Percentiles rank a stretch among this genome's conserved stretches.
Evolutionary conservation across 805 yeast genomes (phyloP).

Genomic region (Kodamaea nitidulidarum): DNA sequence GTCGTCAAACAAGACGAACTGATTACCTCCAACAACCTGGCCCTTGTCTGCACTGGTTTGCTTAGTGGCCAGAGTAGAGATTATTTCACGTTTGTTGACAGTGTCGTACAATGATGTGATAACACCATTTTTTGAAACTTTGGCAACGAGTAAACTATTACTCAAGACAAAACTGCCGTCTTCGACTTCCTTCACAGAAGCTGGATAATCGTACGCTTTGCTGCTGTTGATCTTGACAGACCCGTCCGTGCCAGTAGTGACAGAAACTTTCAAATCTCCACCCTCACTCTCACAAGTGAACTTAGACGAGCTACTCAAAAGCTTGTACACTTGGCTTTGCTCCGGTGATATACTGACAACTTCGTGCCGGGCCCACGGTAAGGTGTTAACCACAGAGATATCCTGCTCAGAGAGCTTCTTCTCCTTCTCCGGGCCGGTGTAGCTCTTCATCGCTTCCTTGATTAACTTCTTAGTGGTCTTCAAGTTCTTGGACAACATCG

Average conservation of each 20-base stretch:
- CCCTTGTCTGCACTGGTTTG: conserved; percentile 32
- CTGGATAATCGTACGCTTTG: conserved; percentile 37
- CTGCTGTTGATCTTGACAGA: conserved; percentile 14
- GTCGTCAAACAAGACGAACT: conserved; percentile 78
- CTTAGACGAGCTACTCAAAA: conserved; percentile 10
- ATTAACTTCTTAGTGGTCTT: conserved; percentile 51
- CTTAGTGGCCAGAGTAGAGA: conserved; percentile 53
- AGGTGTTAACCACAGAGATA: conserved; percentile 44
- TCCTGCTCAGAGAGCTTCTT: conserved; percentile 5
- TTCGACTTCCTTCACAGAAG: conserved; percentile 41
- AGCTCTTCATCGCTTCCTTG: conserved; percentile 38
- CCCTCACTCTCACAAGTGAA: conserved; percentile 13
- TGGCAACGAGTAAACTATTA: conserved; percentile 60
- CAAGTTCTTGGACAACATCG: conserved; percentile 62
- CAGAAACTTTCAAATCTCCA: conserved; percentile 18
- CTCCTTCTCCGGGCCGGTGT: not conserved
- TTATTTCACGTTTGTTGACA: conserved; percentile 53
- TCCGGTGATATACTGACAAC: conserved; percentile 37
- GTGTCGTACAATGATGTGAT: conserved; percentile 63
- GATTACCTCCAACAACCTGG: conserved; percentile 61
- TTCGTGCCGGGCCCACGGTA: conserved; percentile 60
- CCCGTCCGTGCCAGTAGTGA: conserved; percentile 17
- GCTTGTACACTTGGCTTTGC: conserved; percentile 14
- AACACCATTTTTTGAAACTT: conserved; percentile 48
- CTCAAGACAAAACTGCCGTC: conserved; percentile 47